Percentiles rank a stretch among this genome's conserved stretches.
Evolutionary conservation across 768 basidiomycete genomes (phyloP).

Genomic region (Mycena metata): DNA sequence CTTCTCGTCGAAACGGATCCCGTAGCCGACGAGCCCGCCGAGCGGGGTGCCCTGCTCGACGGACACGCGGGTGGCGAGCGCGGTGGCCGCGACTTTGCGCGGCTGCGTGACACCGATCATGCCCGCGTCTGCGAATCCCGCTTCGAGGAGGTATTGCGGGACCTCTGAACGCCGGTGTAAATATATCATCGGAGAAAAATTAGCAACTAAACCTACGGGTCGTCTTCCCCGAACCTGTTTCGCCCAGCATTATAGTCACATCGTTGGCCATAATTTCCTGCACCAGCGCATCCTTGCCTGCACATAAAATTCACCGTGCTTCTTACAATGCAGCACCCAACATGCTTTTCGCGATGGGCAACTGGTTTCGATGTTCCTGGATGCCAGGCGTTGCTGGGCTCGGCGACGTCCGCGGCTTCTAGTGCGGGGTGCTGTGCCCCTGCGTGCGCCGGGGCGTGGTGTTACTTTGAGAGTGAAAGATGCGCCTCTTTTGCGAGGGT

Average conservation of each 20-base stretch:
- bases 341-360: conserved; percentile 86
- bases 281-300: conserved; percentile 83
- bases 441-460: conserved; percentile 40
- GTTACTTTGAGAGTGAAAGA: conserved; percentile 20
- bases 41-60: conserved; percentile 80
- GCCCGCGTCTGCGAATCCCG: conserved; percentile 76
- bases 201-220: conserved; percentile 72
- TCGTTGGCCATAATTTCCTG: conserved; percentile 82
- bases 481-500: conserved; percentile 24
- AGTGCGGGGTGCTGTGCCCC: conserved; percentile 35
- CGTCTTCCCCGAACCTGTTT: conserved; percentile 99
- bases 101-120: conserved; percentile 96
- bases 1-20: conserved; percentile 95
- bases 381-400: conserved; percentile 42
- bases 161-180: conserved; percentile 73
- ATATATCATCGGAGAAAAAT: background rate
- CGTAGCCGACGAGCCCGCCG: conserved; percentile 90
- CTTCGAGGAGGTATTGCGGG: conserved; percentile 94
- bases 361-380: conserved; percentile 74
- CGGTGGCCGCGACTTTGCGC: conserved; percentile 93
- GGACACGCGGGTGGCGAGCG: conserved; percentile 93
- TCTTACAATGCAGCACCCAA: conserved; percentile 18
- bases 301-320: conserved; percentile 7
- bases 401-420: conserved; percentile 30
- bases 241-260: conserved; percentile 91